These are phyloP conservation scores for Candida smagusa DNA, from an alignment of 1,139 yeast species.

Conservation along the genomic window DNA sequence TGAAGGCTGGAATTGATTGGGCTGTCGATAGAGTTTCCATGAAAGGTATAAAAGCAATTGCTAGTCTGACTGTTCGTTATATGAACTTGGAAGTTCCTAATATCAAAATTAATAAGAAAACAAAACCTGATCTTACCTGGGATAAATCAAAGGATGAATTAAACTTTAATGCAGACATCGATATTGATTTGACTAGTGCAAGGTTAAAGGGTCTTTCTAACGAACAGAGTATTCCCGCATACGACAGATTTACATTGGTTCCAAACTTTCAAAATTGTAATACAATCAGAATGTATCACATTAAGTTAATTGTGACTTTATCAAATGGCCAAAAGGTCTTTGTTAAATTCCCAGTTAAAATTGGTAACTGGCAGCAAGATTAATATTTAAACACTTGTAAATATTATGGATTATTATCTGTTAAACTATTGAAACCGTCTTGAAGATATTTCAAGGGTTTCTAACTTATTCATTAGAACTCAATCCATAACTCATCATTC, in stretches of 20 bases:
- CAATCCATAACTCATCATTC: no score
- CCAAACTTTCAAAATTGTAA: slow-evolving; percentile 25
- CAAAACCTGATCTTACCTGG: background rate
- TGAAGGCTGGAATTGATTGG: slow-evolving; percentile 3
- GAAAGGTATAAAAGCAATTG: slow-evolving; percentile 30
- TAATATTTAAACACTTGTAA: no score
- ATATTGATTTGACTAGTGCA: slow-evolving; percentile 2
- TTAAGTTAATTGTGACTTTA: slow-evolving; percentile 15
- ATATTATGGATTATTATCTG: no score
- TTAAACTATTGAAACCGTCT: no score
- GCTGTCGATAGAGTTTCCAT: slow-evolving; percentile 28
- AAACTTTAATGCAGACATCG: background rate
- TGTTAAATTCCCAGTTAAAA: slow-evolving; percentile 18
- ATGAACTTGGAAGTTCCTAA: slow-evolving; percentile 15
- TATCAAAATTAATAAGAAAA: slow-evolving; percentile 6
- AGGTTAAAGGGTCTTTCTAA: slow-evolving; percentile 1
- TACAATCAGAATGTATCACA: slow-evolving; percentile 20
- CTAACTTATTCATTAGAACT: no score
- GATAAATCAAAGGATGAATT: background rate
- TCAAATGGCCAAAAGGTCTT: slow-evolving; percentile 17
- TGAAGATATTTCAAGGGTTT: no score
- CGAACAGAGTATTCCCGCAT: slow-evolving; percentile 6
- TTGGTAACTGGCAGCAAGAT: slow-evolving; percentile 9
- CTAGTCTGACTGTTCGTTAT: slow-evolving; percentile 25
- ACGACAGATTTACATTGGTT: slow-evolving; percentile 17